Percentiles rank a stretch among this genome's conserved stretches.
Evolutionary conservation across 306 rosid species (phyloP).

Genomic region (Biancaea sappan): DNA sequence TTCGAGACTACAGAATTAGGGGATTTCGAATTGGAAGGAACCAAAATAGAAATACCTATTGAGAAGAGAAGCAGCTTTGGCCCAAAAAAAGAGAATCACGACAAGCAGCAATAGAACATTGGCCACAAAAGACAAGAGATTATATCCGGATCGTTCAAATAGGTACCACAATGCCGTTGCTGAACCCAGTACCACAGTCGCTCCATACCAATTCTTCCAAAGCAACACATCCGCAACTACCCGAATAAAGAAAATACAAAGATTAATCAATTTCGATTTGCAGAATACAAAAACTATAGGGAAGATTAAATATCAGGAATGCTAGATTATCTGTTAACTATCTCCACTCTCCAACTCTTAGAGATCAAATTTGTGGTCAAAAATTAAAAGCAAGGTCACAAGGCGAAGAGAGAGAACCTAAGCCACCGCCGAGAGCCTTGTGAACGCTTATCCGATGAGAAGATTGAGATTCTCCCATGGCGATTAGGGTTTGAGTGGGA

Average conservation of each 20-base stretch:
- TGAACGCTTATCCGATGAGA: slow-evolving; percentile 66
- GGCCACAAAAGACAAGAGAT: slow-evolving; percentile 76
- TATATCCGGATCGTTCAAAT: slow-evolving; percentile 89
- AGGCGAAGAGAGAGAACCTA: slow-evolving; percentile 50
- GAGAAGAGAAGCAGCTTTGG: slow-evolving; percentile 94
- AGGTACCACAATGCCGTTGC: slow-evolving; percentile 75
- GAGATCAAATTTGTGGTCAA: slow-evolving; percentile 26
- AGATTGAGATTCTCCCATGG: slow-evolving; percentile 73
- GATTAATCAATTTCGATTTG: slow-evolving; percentile 23
- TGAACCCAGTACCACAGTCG: slow-evolving; percentile 54
- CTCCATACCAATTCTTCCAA: slow-evolving; percentile 89
- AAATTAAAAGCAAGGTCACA: not conserved
- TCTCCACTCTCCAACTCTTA: not conserved
- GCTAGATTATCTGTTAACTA: slow-evolving; percentile 16
- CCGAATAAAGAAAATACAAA: slow-evolving; percentile 6
- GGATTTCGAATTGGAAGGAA: not conserved
- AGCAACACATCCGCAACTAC: slow-evolving; percentile 86
- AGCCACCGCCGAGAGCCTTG: slow-evolving; percentile 77
- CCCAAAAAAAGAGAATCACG: slow-evolving; percentile 89
- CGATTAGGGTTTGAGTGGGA: slow-evolving; percentile 43
- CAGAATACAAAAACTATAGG: not conserved
- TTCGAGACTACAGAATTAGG: not conserved
- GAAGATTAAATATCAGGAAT: not conserved
- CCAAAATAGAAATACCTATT: slow-evolving; percentile 61
- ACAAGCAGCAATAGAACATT: slow-evolving; percentile 89